Conservation (phyloP, 352 stramenopile genomes). For the Globisporangium camurandrum region DNA sequence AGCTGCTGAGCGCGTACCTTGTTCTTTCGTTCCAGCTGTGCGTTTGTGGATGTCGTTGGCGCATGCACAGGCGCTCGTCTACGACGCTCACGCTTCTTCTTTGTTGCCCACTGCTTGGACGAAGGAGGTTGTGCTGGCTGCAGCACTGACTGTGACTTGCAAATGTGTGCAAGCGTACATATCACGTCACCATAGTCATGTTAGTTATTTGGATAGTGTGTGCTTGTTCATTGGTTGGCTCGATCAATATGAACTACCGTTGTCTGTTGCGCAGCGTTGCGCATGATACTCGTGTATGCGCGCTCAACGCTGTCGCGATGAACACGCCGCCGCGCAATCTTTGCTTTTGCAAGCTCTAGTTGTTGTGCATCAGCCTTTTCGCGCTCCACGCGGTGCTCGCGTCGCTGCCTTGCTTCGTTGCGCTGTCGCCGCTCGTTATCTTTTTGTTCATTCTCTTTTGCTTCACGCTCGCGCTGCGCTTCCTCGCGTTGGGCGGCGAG, state of each 20-base stretch:
- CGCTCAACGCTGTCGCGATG: conserved; percentile 8
- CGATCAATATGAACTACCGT: too few relatives aligned
- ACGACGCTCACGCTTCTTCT: conserved; percentile 7
- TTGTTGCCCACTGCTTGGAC: conserved; percentile 10
- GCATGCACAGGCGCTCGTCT: not conserved
- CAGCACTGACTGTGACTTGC: not conserved
- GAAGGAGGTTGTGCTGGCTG: not conserved
- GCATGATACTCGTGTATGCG: conserved; percentile 5
- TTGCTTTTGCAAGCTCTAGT: conserved; percentile 2
- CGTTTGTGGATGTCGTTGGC: not conserved
- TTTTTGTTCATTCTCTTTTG: conserved; percentile 15
- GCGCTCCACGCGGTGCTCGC: conserved; percentile 1
- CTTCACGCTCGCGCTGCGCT: conserved; percentile 1
- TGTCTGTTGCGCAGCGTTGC: not conserved
- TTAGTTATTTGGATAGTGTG: too few relatives aligned
- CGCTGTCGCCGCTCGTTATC: conserved; percentile 11
- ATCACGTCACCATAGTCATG: not conserved
- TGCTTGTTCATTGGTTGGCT: too few relatives aligned
- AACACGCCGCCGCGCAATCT: not conserved
- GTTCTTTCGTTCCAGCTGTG: not conserved
- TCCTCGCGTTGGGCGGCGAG: conserved; percentile 12
- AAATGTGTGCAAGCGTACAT: not conserved
- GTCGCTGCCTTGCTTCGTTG: conserved; percentile 1
- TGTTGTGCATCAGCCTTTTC: conserved; percentile 2
- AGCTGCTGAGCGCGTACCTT: not conserved